phyloP scores from a whole-genome alignment of 225 moss, liverwort and hornwort species.

The Climacium dendroides region DNA sequence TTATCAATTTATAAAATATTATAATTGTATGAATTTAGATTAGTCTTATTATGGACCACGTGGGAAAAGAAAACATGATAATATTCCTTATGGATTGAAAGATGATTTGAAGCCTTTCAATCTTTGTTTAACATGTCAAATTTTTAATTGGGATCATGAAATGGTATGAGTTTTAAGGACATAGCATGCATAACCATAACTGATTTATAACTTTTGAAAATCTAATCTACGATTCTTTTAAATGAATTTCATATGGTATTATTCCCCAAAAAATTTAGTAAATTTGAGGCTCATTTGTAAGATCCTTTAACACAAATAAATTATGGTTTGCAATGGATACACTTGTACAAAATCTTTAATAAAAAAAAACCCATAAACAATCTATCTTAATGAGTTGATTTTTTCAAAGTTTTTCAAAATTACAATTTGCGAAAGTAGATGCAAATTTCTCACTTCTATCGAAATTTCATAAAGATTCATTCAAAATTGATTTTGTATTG shows the following conservation, averaged over 20 bases:
- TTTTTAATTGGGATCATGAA: not conserved
- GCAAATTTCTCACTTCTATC: not conserved
- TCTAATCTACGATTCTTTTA: too few relatives aligned
- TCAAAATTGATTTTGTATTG: not conserved
- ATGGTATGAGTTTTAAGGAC: not conserved
- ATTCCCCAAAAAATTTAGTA: rapidly evolving
- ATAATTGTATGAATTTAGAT: rapidly evolving
- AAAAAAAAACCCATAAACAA: not conserved
- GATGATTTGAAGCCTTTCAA: not conserved
- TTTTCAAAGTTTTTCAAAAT: not conserved
- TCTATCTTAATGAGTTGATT: too few relatives aligned
- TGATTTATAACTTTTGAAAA: rapidly evolving
- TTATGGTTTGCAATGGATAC: rapidly evolving
- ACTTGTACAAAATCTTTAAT: too few relatives aligned
- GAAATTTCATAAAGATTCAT: not conserved
- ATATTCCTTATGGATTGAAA: not conserved
- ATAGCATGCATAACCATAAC: rapidly evolving
- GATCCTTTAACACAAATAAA: too few relatives aligned
- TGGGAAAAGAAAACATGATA: too few relatives aligned
- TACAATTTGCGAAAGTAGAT: rapidly evolving
- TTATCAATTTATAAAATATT: not conserved
- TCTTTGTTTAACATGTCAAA: rapidly evolving
- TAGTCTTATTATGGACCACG: rapidly evolving
- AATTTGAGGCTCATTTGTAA: not conserved
- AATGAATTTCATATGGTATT: not conserved